Percentiles rank a stretch among this genome's conserved stretches.
These are phyloP conservation scores for Coemansia sp. DNA, from an alignment of 192 early-diverging fungal species.

Conservation along the genomic window DNA sequence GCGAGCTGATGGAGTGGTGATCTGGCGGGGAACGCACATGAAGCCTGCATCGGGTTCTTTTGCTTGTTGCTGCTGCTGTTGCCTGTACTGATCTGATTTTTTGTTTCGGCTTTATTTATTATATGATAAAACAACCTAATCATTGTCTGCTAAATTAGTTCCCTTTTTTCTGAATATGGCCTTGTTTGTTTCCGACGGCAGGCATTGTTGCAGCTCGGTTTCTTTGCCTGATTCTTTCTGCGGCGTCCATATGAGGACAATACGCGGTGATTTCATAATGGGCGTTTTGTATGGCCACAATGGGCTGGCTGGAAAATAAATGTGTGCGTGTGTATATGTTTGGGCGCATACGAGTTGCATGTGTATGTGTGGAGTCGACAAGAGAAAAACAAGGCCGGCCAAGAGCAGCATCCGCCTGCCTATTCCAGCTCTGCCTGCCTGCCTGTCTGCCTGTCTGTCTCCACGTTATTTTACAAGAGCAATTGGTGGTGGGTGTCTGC, in stretches of 20 bases:
- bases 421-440: no score
- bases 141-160: neutral
- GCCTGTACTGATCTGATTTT: no score
- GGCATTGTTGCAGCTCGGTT: neutral
- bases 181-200: neutral
- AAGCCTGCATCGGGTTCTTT: neutral
- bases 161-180: neutral
- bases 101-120: no score
- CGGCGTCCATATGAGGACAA: neutral
- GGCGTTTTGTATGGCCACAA: neutral
- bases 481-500: no score
- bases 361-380: neutral
- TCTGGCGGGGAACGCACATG: no score
- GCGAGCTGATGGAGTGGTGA: conserved; percentile 41
- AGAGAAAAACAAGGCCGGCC: neutral
- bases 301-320: neutral
- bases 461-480: no score
- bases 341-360: neutral
- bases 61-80: neutral
- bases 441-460: no score
- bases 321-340: neutral
- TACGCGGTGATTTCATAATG: conserved; percentile 1
- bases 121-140: neutral
- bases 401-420: no score
- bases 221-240: neutral